Evolutionary conservation across 176 grass and related monocot species (phyloP).

Genomic region (Triticum aestivum): IWGSC_CS_RefSeq_v2.1 NC_057805.1:128944053-128944552

Average conservation of each 20-base stretch:
- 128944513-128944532: neutral
- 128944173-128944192: neutral
- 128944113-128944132: constrained; percentile 65
- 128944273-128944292: constrained; percentile 19
- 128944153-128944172: neutral
- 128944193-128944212: neutral
- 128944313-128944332: constrained; percentile 34
- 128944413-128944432: neutral
- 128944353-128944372: constrained; percentile 52
- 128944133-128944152: constrained; percentile 41
- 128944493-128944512: neutral
- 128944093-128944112: constrained; percentile 76
- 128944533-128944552: neutral
- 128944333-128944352: constrained; percentile 35
- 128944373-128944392: constrained; percentile 47
- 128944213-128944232: neutral
- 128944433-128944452: neutral
- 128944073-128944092: constrained; percentile 47
- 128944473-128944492: neutral
- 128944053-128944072: constrained; percentile 65
- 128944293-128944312: constrained; percentile 40
- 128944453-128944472: neutral
- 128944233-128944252: constrained; percentile 21
- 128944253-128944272: constrained; percentile 11
- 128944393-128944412: constrained; percentile 22